A percentile compares a stretch with the other conserved stretches of the same genome.
Evolutionary conservation across 2,329 filamentous ascomycete genomes (phyloP).

Genomic region (Fusarium verticillioides): DNA sequence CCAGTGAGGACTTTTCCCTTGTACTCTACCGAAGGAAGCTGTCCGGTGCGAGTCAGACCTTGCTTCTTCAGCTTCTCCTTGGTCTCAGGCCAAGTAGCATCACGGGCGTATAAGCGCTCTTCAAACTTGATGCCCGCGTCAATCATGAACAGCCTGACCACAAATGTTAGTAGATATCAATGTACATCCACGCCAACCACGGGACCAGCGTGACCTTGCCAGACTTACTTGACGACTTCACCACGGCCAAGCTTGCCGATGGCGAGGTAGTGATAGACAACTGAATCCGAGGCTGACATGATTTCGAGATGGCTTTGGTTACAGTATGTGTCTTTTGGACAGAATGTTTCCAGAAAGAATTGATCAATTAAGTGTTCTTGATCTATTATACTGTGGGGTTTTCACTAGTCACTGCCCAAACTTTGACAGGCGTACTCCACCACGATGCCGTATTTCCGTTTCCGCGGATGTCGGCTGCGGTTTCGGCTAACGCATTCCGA

Average conservation of each 20-base stretch:
- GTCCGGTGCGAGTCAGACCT: slow-evolving; percentile 7
- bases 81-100: not conserved
- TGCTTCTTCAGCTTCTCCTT: slow-evolving; percentile 16
- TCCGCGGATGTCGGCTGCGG: not conserved
- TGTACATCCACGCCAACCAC: too few relatives aligned
- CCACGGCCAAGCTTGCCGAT: slow-evolving; percentile 22
- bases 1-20: slow-evolving; percentile 6
- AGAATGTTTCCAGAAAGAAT: not conserved
- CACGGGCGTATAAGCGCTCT: not conserved
- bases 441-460: not conserved
- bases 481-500: not conserved
- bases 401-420: not conserved
- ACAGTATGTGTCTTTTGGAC: fast-evolving
- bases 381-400: not conserved
- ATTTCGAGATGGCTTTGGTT: fast-evolving
- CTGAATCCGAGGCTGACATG: not conserved
- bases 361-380: not conserved
- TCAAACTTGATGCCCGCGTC: slow-evolving; percentile 3
- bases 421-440: not conserved
- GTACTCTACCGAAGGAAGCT: slow-evolving; percentile 14
- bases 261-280: slow-evolving; percentile 20
- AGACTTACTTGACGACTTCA: slow-evolving; percentile 10
- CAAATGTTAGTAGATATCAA: fast-evolving
- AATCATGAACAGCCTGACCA: not conserved
- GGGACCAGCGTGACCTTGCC: too few relatives aligned